phyloP scores from a whole-genome alignment of 1,284 basidiomycete genomes.

The Pseudozyma sp. region DNA sequence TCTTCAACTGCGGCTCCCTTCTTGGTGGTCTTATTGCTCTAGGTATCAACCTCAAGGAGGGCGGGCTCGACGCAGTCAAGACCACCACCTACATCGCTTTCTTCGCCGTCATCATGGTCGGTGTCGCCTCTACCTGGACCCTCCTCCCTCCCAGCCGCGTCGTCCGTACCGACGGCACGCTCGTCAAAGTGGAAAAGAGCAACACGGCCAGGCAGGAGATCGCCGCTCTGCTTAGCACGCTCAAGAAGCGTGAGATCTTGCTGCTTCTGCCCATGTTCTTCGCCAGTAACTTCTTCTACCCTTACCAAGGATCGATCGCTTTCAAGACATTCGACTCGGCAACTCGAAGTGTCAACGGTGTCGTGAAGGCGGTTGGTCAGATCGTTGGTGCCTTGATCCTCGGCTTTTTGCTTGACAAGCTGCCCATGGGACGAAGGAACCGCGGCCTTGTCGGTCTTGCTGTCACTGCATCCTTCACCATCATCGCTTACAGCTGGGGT shows the following conservation, averaged over 20 bases:
- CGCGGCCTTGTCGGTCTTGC: slow-evolving; percentile 26
- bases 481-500: slow-evolving; percentile 37
- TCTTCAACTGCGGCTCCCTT: slow-evolving; percentile 77
- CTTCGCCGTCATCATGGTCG: slow-evolving; percentile 52
- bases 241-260: slow-evolving; percentile 40
- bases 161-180: slow-evolving; percentile 47
- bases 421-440: slow-evolving; percentile 35
- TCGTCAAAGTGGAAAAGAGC: slow-evolving; percentile 39
- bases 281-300: slow-evolving; percentile 56
- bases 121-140: slow-evolving; percentile 43
- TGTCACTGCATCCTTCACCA: slow-evolving; percentile 22
- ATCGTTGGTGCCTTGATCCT: slow-evolving; percentile 33
- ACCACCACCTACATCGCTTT: slow-evolving; percentile 49
- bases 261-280: slow-evolving; percentile 57
- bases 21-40: slow-evolving; percentile 78
- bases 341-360: slow-evolving; percentile 30
- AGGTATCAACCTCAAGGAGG: slow-evolving; percentile 48
- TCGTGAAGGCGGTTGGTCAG: slow-evolving; percentile 30
- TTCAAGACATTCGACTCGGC: slow-evolving; percentile 29
- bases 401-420: slow-evolving; percentile 45
- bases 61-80: slow-evolving; percentile 38
- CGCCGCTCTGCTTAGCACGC: slow-evolving; percentile 36
- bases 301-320: slow-evolving; percentile 46
- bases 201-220: slow-evolving; percentile 39
- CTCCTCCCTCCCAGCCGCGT: slow-evolving; percentile 48